Percentiles rank a stretch among this genome's conserved stretches.
These are phyloP conservation scores for Myrica gale DNA, from an alignment of 306 rosid species.

Conservation along the genomic window DNA sequence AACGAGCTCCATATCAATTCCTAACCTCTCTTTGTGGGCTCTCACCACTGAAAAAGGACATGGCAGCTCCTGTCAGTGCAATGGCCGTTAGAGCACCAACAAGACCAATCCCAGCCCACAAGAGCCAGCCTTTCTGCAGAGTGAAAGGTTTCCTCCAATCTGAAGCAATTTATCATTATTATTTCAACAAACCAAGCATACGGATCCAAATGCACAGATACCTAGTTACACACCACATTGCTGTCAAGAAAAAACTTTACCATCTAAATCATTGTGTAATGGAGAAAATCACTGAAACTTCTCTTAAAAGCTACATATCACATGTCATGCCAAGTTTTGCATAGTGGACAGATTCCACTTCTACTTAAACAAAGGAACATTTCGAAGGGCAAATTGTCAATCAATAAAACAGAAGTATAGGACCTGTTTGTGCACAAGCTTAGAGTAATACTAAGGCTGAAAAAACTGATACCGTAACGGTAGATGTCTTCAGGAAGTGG, in stretches of 20 bases:
- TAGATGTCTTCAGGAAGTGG: constrained; percentile 79
- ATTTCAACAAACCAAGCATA: constrained; percentile 6
- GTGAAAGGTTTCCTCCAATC: constrained; percentile 78
- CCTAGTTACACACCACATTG: constrained; percentile 11
- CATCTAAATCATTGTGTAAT: background rate
- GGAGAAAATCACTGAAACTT: background rate
- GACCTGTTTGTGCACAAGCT: background rate
- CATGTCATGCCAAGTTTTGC: too few species aligned
- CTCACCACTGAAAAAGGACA: constrained; percentile 65
- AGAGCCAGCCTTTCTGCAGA: constrained; percentile 88
- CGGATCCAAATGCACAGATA: constrained; percentile 16
- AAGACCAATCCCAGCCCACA: constrained; percentile 96
- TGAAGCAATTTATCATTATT: constrained; percentile 38
- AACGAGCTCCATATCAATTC: constrained; percentile 9
- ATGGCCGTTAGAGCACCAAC: constrained; percentile 69
- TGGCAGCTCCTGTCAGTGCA: constrained; percentile 65
- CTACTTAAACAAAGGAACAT: background rate
- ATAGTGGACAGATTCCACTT: too few species aligned
- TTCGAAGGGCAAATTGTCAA: background rate
- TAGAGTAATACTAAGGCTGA: constrained; percentile 12
- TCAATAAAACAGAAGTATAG: background rate
- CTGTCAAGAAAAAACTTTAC: background rate
- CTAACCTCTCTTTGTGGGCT: constrained; percentile 81
- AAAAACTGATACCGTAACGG: constrained; percentile 62
- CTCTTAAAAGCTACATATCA: too few species aligned